These are phyloP conservation scores for Dionaea muscipula DNA, from an alignment of 179 eudicot species.

Conservation along the genomic window DNA sequence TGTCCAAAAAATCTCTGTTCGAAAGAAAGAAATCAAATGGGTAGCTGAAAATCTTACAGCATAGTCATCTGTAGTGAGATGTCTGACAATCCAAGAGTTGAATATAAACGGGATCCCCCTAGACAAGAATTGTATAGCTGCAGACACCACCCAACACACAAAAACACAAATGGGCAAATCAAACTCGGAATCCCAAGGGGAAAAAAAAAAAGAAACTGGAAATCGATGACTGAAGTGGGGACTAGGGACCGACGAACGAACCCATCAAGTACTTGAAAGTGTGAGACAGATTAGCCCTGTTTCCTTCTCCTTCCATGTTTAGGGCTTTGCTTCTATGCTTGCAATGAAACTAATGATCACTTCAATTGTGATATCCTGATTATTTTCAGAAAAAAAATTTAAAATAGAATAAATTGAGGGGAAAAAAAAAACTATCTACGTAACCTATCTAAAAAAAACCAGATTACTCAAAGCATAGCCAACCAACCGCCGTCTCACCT, in stretches of 20 bases:
- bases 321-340: no score
- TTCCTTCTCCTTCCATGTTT: constrained; percentile 12
- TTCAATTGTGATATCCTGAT: no score
- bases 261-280: constrained; percentile 86
- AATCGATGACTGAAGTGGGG: neutral
- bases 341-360: no score
- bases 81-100: constrained; percentile 89
- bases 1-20: neutral
- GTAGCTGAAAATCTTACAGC: constrained; percentile 39
- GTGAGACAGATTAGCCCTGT: constrained; percentile 41
- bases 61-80: constrained; percentile 71
- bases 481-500: no score
- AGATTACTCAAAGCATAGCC: no score
- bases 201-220: neutral
- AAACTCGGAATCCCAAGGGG: neutral
- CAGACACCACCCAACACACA: neutral
- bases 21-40: neutral
- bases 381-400: no score
- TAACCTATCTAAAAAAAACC: no score
- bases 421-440: no score
- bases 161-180: neutral
- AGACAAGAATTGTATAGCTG: constrained; percentile 87
- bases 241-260: no score
- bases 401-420: no score
- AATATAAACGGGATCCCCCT: constrained; percentile 88